Conservation (phyloP, 192 early-diverging fungal species). For the Pilobolus umbonatus region DNA sequence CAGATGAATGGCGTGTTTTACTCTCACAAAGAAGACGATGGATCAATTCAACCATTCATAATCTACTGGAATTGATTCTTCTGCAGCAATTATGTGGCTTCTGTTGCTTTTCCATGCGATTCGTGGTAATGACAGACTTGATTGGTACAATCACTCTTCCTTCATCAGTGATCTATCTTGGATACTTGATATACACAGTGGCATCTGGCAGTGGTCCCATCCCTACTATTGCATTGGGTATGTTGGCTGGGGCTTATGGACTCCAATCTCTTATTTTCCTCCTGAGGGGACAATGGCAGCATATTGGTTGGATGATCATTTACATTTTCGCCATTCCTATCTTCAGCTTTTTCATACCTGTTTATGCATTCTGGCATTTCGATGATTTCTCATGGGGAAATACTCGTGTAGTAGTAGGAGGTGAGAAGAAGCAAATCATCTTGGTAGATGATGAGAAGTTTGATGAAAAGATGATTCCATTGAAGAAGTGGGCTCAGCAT, state of each 20-base stretch:
- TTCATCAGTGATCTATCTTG: conserved; percentile 82
- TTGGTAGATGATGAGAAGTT: conserved; percentile 63
- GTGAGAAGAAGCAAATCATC: conserved; percentile 50
- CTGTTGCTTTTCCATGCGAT: conserved; percentile 95
- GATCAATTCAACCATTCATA: conserved; percentile 99
- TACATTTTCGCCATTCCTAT: conserved; percentile 72
- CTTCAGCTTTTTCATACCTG: conserved; percentile 59
- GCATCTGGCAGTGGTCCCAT: conserved; percentile 49
- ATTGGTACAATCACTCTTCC: conserved; percentile 92
- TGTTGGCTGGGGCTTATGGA: conserved; percentile 85
- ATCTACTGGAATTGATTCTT: conserved; percentile 88
- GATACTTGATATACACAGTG: conserved; percentile 70
- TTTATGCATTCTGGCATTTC: conserved; percentile 96
- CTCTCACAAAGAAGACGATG: conserved; percentile 98
- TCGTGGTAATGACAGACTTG: conserved; percentile 93
- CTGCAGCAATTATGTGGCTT: conserved; percentile 94
- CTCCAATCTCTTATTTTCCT: conserved; percentile 86
- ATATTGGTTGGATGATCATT: conserved; percentile 89
- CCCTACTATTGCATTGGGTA: conserved; percentile 79
- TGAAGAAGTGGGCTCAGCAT: conserved; percentile 66
- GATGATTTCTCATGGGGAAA: conserved; percentile 99
- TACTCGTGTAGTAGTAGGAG: conserved; percentile 48
- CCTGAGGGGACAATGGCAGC: conserved; percentile 66
- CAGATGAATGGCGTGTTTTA: conserved; percentile 90
- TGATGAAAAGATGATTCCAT: conserved; percentile 65